Evolutionary conservation across 2,329 filamentous ascomycete species (phyloP), one percentile per base, ranked within the genome.

Genomic region (Cladosporium sp.): DNA sequence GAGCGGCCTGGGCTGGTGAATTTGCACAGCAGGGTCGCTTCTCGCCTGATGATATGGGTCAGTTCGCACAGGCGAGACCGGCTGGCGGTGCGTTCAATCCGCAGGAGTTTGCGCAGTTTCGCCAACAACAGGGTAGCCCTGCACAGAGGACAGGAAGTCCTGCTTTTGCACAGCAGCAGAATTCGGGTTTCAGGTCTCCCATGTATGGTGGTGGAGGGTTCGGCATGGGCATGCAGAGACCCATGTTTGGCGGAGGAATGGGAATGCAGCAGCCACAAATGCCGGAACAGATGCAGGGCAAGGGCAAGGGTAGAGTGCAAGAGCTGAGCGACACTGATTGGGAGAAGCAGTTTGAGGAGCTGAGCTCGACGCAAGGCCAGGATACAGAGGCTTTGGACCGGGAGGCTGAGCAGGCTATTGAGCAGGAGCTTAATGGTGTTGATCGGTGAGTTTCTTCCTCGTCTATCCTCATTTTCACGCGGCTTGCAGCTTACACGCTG

Each of bases 271-370:
- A 60, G 38, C 60, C 63, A 13, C 64, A 64, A 57, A 55, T 59
- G 15, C 53, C 54, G n/a, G 41, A 41, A 25, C 41, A 51, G 41
- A 46, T 46, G 35, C 41, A 46, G 19, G 88, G 86, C 52, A 97
- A 97, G 67, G 91, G 87, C 33, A 95, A 94, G 69, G 82, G 74
- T 5, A 73, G 79, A 30, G 80, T 97, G 72, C 85, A 97, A 11
- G 93, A 97, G 72, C 79, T 97, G 19, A 89, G 96, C 66, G 92
- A 98, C 60, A 69, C 85, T 63, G 86, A 95, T 64, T 97, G 93
- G 93, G 92, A 97, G 70, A 88, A 90, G 61, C 90, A 97, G 68
- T 98, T 98, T 68, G 87, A 89, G 51, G 83, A 93, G 69, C 84
- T 96, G 66, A 88, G 92, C 66, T 72, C 85, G 55, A 76, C 83